A percentile compares a stretch with the other conserved stretches of the same genome.
Conservation (phyloP, 371 early-diverging fungal genomes). For the Chytridium lagenaria region DNA sequence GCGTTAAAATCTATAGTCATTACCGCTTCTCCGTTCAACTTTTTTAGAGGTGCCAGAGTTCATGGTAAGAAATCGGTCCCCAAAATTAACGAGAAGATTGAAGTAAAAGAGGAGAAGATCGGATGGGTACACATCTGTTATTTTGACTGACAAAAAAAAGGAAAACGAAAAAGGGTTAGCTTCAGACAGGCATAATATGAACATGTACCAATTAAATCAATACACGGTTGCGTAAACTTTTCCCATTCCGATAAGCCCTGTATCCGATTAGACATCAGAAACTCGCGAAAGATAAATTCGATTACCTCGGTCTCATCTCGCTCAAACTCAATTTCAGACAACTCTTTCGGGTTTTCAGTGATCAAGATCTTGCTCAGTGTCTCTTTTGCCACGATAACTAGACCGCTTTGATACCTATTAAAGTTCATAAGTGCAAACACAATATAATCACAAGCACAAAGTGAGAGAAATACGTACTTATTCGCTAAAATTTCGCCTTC, state of each 20-base stretch:
- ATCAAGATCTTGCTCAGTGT: slow-evolving; percentile 9
- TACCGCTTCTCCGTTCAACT: background rate
- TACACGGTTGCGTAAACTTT: slow-evolving; percentile 1
- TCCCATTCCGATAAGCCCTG: slow-evolving; percentile 15
- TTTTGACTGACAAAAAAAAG: slow-evolving; percentile 11
- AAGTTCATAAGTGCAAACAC: background rate
- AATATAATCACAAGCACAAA: background rate
- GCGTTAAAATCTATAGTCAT: background rate
- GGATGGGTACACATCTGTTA: slow-evolving; percentile 1
- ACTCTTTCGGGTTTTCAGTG: slow-evolving; percentile 8
- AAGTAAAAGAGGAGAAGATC: background rate
- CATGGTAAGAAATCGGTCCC: slow-evolving; percentile 10
- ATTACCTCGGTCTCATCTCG: slow-evolving; percentile 8
- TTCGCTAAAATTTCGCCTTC: background rate
- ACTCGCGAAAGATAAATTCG: background rate
- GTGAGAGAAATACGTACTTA: background rate
- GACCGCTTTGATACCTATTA: background rate
- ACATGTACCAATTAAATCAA: slow-evolving; percentile 3
- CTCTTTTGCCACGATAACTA: background rate
- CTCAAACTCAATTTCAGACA: background rate
- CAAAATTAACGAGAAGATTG: background rate
- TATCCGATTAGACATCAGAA: background rate
- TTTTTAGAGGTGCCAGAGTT: background rate
- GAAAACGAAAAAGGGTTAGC: background rate
- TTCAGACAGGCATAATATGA: background rate